Evolutionary conservation across 768 basidiomycete genomes (phyloP), one percentile per base, ranked within the genome.

Genomic region (Lactarius quietus): DNA sequence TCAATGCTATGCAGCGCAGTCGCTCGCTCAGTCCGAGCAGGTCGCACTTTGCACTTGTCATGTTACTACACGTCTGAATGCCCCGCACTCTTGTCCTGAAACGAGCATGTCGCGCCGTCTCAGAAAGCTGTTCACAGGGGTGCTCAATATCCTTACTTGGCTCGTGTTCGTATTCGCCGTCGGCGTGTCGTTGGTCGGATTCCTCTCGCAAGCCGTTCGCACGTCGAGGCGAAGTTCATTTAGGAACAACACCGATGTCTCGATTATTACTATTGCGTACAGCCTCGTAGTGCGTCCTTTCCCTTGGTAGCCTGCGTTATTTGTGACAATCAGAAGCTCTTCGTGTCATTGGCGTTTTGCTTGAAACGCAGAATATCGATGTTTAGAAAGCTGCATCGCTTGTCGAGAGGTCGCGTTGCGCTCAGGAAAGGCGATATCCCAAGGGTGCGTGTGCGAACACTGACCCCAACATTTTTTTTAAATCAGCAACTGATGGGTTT

Each of bases 161-260:
- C 70, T 76, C 62, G 61, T 74, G 56, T 70, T 71, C 45, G 69
- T 65, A 45, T 71, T 75, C 66, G 82, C 86, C 53, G 77, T 83
- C 41, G 84, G 84, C 35, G 78, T 90, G 23, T 90, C 89, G 6
- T 86, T 85, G 69, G 76, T 83, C 2, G 82, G 85, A 0, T 77
- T 92, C 60, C 80, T 92, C 58, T 84, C 86, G 0, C 90, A 92
- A 72, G 89, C 90, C 0, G 85, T 89, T 23, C 81, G 89, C 58
- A 89, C 84, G 0, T 80, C 88, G 3, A 82, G 82, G 2, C 76
- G 73, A 52, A 77, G 75, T 66, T 78, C 82, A 12, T 88, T 86
- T 83, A 73, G 70, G 58, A 78, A 81, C 36, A 92, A 92, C 74
- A 80, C 84, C 80, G 86, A 92, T 73, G 83, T 85, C 6, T 75